A percentile compares a stretch with the other conserved stretches of the same genome.
phyloP scores from a whole-genome alignment of 441 rosid species.

The Arabidopsis hybrid region DNA sequence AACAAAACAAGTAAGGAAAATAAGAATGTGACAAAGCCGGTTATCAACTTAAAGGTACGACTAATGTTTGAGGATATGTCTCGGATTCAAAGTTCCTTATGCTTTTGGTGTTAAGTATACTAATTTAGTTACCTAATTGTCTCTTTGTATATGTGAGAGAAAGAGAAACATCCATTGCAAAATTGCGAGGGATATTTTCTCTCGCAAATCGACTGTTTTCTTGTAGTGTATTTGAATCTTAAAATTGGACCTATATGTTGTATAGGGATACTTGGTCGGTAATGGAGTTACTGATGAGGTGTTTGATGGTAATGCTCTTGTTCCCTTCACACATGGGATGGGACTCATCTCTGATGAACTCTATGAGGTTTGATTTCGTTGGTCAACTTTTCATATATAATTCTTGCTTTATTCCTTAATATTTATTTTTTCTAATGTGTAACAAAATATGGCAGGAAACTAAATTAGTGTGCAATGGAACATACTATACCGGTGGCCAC shows the following conservation, averaged over 20 bases:
- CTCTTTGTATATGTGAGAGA: neutral
- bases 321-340: slow-evolving; percentile 92
- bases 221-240: neutral
- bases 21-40: slow-evolving; percentile 57
- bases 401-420: neutral
- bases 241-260: neutral
- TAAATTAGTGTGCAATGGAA: slow-evolving; percentile 59
- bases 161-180: too few relatives aligned
- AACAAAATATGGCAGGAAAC: slow-evolving; percentile 55
- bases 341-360: slow-evolving; percentile 78
- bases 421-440: neutral
- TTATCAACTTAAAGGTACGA: slow-evolving; percentile 71
- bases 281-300: slow-evolving; percentile 75
- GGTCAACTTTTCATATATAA: neutral
- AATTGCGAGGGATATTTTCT: too few relatives aligned
- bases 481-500: slow-evolving; percentile 46
- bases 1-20: slow-evolving; percentile 42
- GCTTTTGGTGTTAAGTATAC: neutral
- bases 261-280: slow-evolving; percentile 88
- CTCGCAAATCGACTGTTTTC: too few relatives aligned
- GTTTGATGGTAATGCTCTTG: slow-evolving; percentile 82
- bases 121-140: neutral
- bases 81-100: neutral
- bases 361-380: slow-evolving; percentile 56
- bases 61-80: neutral